Base-by-base conservation (phyloP, 768 basidiomycete species). In the Pleurotus platypus region DNA sequence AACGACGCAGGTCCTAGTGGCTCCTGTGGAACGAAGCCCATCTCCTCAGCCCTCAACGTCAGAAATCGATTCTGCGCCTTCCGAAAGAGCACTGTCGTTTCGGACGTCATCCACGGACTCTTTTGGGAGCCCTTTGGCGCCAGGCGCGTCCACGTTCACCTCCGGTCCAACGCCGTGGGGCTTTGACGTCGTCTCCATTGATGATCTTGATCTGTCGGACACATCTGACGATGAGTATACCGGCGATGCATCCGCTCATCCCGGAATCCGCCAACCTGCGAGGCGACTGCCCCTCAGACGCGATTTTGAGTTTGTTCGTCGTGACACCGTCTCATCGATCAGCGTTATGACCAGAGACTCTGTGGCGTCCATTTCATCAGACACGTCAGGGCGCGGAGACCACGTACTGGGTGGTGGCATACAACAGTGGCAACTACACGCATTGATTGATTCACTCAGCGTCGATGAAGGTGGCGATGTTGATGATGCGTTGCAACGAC, bases 381-480 rank as follows among this genome's bases (percentile, higher is more conserved):
- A 76, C 60, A 80, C 74, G 12, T 74, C 70, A 8, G 62, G 72
- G 8, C 77, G 81, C 9, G 72, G 75, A 0, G 63, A 74, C 5
- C 75, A 75, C 18, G 72, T 58, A 4, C 68, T 82, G 4, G 80
- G 77, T 2, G 77, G 73, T 0, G 72, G 71, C 26, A 84, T 92
- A 15, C 83, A 86, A n/a, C 83, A 85, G 55, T 93, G 92, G 92
- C 92, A 92, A 62, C 75, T 90, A 70, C 89, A 89, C 64, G 86
- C 88, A 24, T 71, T 92, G 39, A 77, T 92, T 9, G 87, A 91
- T 64, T 85, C 82, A 39, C 72, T 89, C 61, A 88, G 83, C 59
- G 85, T 90, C 55, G 85, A 92, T 4, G 89, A 80, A 20, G 78
- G 72, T 15, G 92, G 92, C 1, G 92, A 90, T 63, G 87, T 90